These are phyloP conservation scores for Atalantia buxifolia DNA, from an alignment of 345 rosid species.

Conservation along the genomic window DNA sequence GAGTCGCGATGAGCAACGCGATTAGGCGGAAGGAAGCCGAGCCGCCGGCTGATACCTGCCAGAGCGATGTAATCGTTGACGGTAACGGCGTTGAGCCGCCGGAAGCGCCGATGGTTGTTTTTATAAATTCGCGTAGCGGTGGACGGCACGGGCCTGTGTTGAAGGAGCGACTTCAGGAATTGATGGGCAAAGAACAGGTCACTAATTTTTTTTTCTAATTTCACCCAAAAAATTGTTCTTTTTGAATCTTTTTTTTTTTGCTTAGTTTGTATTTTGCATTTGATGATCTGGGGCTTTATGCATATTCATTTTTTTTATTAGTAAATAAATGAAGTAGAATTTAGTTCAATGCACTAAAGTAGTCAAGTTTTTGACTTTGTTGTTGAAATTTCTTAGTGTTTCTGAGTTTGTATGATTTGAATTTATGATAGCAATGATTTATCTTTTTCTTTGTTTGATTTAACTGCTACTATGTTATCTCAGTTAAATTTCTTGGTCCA, in stretches of 20 bases:
- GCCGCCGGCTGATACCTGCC: slow-evolving; percentile 31
- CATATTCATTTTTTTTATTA: neutral
- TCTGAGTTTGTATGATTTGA: neutral
- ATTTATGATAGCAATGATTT: neutral
- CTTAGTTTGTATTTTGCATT: neutral
- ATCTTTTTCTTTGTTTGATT: neutral
- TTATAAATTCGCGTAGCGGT: slow-evolving; percentile 79
- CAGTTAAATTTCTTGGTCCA: neutral
- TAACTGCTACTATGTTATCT: neutral
- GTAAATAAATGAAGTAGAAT: neutral
- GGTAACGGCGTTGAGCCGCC: slow-evolving; percentile 29
- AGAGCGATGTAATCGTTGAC: neutral
- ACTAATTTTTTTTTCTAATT: neutral
- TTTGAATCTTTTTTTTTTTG: neutral
- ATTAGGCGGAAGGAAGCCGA: slow-evolving; percentile 49
- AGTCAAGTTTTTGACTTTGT: neutral
- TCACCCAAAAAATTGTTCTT: neutral
- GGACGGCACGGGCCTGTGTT: slow-evolving; percentile 80
- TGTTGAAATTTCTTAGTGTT: neutral
- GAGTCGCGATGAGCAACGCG: slow-evolving; percentile 55
- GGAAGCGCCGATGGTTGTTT: slow-evolving; percentile 75
- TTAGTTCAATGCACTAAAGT: neutral
- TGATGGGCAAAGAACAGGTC: slow-evolving; percentile 83
- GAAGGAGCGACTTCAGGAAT: slow-evolving; percentile 61
- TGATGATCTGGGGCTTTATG: neutral